phyloP scores from a whole-genome alignment of 2,329 filamentous ascomycete genomes.

The Hymenoscyphus occultus region DNA sequence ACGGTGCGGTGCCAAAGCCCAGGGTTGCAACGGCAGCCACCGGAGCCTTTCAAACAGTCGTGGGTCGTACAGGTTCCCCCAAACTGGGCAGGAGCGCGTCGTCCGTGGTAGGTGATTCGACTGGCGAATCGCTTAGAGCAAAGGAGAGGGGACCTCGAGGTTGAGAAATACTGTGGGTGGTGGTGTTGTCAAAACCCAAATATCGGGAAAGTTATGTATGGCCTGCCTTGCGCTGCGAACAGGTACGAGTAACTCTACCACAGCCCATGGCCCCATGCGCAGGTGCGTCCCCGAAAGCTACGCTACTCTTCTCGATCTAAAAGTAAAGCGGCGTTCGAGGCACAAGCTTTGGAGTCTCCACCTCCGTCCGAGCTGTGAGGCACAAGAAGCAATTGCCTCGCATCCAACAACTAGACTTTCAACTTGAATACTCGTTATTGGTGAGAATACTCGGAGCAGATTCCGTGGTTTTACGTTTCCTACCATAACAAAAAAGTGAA shows the following conservation, averaged over 20 bases:
- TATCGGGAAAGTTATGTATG: background rate
- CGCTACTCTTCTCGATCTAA: too few relatives aligned
- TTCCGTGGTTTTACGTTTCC: too few relatives aligned
- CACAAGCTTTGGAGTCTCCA: background rate
- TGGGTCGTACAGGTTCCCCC: constrained; percentile 1
- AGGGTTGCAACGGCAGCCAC: background rate
- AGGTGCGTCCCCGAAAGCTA: background rate
- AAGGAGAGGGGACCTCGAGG: background rate
- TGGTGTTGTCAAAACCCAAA: constrained; percentile 5
- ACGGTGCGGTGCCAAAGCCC: background rate
- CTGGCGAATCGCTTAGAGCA: background rate
- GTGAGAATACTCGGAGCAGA: too few relatives aligned
- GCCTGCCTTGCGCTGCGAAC: background rate
- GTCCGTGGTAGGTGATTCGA: background rate
- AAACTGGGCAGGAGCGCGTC: background rate
- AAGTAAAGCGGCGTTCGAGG: background rate
- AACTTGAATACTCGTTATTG: too few relatives aligned
- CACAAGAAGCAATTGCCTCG: background rate
- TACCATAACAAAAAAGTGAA: too few relatives aligned
- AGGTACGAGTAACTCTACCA: background rate
- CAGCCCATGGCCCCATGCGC: background rate
- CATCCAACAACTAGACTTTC: background rate
- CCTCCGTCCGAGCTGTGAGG: background rate
- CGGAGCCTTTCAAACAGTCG: background rate
- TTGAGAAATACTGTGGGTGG: background rate